Conservation (phyloP, 768 basidiomycete species). For the Brasilioporus rufonigricans region DNA sequence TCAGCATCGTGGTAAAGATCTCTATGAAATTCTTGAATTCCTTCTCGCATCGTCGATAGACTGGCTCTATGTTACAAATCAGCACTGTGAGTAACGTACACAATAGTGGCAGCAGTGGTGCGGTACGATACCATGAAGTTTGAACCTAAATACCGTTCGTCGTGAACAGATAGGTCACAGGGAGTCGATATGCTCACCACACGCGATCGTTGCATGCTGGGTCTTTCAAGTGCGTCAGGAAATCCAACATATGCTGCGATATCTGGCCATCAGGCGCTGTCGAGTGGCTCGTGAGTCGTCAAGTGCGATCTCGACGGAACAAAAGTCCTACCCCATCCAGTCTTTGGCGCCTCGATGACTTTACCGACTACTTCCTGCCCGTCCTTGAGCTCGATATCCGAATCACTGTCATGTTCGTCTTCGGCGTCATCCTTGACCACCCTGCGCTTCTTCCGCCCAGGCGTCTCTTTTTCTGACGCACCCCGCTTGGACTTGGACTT, state of each 20-base stretch:
- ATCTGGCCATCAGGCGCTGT: constrained; percentile 82
- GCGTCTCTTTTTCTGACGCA: constrained; percentile 14
- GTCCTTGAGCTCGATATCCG: constrained; percentile 45
- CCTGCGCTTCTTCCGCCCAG: constrained; percentile 27
- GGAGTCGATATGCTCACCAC: constrained; percentile 48
- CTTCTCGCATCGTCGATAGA: constrained; percentile 60
- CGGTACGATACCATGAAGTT: constrained; percentile 57
- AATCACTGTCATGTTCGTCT: constrained; percentile 36
- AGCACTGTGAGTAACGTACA: not conserved
- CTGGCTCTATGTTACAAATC: constrained; percentile 19
- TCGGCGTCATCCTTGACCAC: constrained; percentile 9
- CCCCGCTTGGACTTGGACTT: constrained; percentile 30
- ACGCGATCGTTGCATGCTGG: constrained; percentile 81
- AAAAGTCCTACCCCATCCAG: constrained; percentile 59
- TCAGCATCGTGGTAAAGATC: constrained; percentile 61
- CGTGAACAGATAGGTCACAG: not conserved
- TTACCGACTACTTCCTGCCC: constrained; percentile 71
- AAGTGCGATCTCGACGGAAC: not conserved
- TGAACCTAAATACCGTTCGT: constrained; percentile 57
- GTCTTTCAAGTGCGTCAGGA: constrained; percentile 65
- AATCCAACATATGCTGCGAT: constrained; percentile 82
- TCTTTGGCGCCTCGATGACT: constrained; percentile 79
- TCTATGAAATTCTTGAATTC: constrained; percentile 89
- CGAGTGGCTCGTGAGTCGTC: not conserved
- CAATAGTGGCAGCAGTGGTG: not conserved